Base-by-base conservation (phyloP, 2,329 filamentous ascomycete species). In the Colletotrichum sansevieriae region DNA sequence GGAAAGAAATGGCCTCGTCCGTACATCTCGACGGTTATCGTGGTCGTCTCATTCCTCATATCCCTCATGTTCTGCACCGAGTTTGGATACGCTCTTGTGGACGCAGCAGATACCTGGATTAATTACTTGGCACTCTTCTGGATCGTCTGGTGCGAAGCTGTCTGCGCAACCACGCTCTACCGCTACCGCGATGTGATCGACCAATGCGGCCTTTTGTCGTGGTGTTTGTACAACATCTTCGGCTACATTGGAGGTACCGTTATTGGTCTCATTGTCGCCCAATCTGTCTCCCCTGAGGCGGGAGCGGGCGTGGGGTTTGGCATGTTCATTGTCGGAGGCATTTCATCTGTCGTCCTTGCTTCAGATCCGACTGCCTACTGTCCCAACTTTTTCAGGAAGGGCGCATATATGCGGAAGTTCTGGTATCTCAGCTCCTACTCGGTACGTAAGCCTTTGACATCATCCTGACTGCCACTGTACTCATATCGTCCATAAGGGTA, bases 1-100 rank as follows among this genome's bases (percentile, higher is more conserved):
- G 75, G 84, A 0, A 70, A 80, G 7, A 83, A 81, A 62, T 71
- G 76, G 18, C 81, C 78, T 0, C 80, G 77, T 18, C 82, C 81
- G 10, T 74, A 1, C 6, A 49, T 88, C 13, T 83, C 85, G 15
- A 85, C 84, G 0, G 74, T 67, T 0, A 73, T 87, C 11, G 81
- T 83, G 11, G 20, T 87, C 0, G 39, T 83, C 0, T 85, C 81
- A 0, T 84, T 83, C 54, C 76, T 87, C 1, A 78, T 86, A 54
- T 85, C 82, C 12, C 74, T 88, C 2, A 80, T 84, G 0, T 88
- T 87, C 70, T 86, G 85, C 73, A 86, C 85, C 0, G 78, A 86
- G 46, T 86, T 87, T 37, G 85, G 85, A 0, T 87, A 85, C 72
- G 83, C 83, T 63, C 76, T 85, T 0, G 78, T 87, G 0, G 82